Percentiles rank a stretch among this genome's conserved stretches.
phyloP scores from a whole-genome alignment of 192 early-diverging fungal genomes.

The Pecoramyces ruminantium region DNA sequence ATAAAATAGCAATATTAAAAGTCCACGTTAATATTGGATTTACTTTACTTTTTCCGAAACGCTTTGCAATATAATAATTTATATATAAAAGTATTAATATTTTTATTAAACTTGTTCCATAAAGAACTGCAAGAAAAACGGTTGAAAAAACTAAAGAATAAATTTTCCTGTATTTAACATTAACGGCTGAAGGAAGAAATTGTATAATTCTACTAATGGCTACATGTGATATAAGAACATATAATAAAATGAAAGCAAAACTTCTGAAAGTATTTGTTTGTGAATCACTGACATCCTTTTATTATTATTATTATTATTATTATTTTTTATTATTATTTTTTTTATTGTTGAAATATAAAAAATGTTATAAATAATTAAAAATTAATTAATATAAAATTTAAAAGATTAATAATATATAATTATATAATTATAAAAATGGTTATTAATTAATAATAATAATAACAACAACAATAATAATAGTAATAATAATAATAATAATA shows the following conservation, averaged over 20 bases:
- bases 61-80: conserved; percentile 50
- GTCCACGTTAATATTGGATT: conserved; percentile 62
- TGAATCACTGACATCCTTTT: conserved; percentile 53
- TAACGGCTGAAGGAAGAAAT: conserved; percentile 12
- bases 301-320: too few relatives aligned
- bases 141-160: conserved; percentile 40
- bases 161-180: conserved; percentile 13
- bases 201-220: conserved; percentile 12
- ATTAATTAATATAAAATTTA: too few relatives aligned
- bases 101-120: conserved; percentile 62
- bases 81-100: conserved; percentile 38
- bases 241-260: conserved; percentile 17
- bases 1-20: conserved; percentile 63
- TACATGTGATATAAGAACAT: conserved; percentile 27
- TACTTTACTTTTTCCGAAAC: conserved; percentile 21
- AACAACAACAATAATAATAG: too few relatives aligned
- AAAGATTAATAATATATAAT: too few relatives aligned
- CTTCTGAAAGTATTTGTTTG: conserved; percentile 53
- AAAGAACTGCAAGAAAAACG: conserved; percentile 41
- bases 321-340: too few relatives aligned
- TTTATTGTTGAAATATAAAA: too few relatives aligned
- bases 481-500: conserved; percentile 7
- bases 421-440: too few relatives aligned
- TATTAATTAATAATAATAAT: too few relatives aligned
- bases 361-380: too few relatives aligned